Base-by-base conservation (phyloP, 441 rosid genomes). In the Pelargonium myrrhifolium region DNA sequence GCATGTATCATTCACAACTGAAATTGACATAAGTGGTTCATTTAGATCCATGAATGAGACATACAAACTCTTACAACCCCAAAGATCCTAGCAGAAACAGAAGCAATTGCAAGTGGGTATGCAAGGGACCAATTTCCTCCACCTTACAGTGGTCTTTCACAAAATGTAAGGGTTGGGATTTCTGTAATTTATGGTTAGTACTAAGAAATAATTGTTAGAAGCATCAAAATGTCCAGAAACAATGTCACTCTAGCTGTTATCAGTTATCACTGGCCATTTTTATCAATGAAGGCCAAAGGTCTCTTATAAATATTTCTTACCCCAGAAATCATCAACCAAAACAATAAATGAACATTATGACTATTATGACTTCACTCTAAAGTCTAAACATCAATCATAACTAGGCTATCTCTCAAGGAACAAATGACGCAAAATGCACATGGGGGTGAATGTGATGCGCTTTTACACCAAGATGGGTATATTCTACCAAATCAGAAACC, bases 1-100 rank as follows among this genome's bases (percentile, higher is more conserved):
- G n/a, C 53, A 47, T 47, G 53, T 47, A 47, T 11, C 53, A 47
- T 47, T 47, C 53, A 47, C 53, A 47, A 47, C 53, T 47, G 53
- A 47, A 47, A 11, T 47, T 5, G 17, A 47, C 53, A 47, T 47
- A 12, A 47, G 53, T 47, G 53, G 53, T 47, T 47, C 17, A 4
- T 2, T 47, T 47, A 11, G 53, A 47, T 47, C 53, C n/a, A 47
- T 11, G 53, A 47, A 47, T 47, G 53, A 47, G 15, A 12, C 53
- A 0, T 14, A 47, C 53, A 12, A 47, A 11, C 53, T 47, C 53
- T 47, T 47, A 12, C 53, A 47, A 12, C 53, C 53, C 14, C n/a
- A 47, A 11, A 47, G 53, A 47, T 47, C 6, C 53, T 12, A 47
- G 53, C 53, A 3, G 53, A 11, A 47, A 47, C n/a, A 11, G 53